Evolutionary conservation across 306 rosid species (phyloP).

Genomic region (Clitoria ternatea): DNA sequence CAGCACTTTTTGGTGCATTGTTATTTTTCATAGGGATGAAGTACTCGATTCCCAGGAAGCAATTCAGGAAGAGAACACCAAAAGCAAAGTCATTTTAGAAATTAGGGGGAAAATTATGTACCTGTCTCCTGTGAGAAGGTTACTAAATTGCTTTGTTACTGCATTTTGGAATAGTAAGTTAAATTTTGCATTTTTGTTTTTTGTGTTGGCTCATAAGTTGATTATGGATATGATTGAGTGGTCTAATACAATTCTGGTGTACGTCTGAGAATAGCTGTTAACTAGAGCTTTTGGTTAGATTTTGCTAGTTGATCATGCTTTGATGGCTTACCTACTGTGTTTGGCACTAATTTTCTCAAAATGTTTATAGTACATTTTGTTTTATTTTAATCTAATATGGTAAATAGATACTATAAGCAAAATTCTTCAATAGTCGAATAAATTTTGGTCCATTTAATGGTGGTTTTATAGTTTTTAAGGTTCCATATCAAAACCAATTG

Average conservation of each 20-base stretch:
- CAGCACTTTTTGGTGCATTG: conserved; percentile 77
- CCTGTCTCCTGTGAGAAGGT: conserved; percentile 9
- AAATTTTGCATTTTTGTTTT: conserved; percentile 8
- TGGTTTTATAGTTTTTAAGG: too few relatives aligned
- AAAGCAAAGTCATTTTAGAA: conserved; percentile 61
- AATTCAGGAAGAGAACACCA: conserved; percentile 61
- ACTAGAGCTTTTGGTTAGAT: conserved; percentile 6
- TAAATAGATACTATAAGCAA: background rate
- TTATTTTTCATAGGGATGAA: conserved; percentile 82
- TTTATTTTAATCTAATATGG: background rate
- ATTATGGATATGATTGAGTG: conserved; percentile 6
- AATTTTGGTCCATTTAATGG: too few relatives aligned
- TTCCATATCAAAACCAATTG: too few relatives aligned
- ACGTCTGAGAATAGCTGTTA: conserved; percentile 8
- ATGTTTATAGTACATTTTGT: background rate
- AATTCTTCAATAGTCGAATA: too few relatives aligned
- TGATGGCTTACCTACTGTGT: background rate
- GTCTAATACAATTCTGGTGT: conserved; percentile 2
- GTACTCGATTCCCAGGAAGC: conserved; percentile 62
- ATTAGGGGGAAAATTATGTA: conserved; percentile 10
- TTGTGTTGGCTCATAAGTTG: conserved; percentile 14
- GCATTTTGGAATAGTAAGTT: conserved; percentile 17
- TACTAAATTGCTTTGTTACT: conserved; percentile 23
- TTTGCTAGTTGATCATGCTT: conserved; percentile 5
- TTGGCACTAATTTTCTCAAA: background rate